These are phyloP conservation scores for Ustilago trichophora DNA, from an alignment of 1,284 basidiomycete genomes.

Conservation along the genomic window DNA sequence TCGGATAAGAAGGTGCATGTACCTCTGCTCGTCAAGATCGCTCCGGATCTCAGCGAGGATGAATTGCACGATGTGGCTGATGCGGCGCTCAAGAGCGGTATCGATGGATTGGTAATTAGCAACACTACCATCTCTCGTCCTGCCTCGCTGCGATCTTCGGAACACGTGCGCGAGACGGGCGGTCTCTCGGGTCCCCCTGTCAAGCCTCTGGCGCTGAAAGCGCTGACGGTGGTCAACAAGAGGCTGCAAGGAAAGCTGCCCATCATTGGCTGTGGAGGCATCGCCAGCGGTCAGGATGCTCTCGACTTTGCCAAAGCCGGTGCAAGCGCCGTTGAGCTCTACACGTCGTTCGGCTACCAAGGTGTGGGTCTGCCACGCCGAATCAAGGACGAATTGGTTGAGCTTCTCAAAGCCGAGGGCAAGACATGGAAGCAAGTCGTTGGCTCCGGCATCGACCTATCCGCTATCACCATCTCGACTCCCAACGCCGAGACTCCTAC, in stretches of 20 bases:
- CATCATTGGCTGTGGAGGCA: constrained; percentile 93
- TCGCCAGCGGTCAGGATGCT: constrained; percentile 84
- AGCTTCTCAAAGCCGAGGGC: constrained; percentile 73
- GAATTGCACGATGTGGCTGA: constrained; percentile 86
- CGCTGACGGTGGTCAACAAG: constrained; percentile 77
- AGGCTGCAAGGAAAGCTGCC: constrained; percentile 71
- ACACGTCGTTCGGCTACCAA: constrained; percentile 90
- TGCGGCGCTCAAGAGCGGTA: constrained; percentile 77
- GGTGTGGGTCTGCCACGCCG: constrained; percentile 84
- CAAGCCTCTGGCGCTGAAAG: constrained; percentile 80
- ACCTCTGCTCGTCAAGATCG: constrained; percentile 85
- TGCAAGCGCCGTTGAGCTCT: constrained; percentile 87
- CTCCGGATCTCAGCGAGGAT: constrained; percentile 83
- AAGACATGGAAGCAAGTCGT: constrained; percentile 74
- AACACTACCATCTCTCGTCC: constrained; percentile 92
- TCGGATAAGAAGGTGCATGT: constrained; percentile 50
- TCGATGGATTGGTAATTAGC: constrained; percentile 96
- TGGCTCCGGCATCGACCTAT: constrained; percentile 49
- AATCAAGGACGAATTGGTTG: constrained; percentile 87
- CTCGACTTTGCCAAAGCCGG: constrained; percentile 89
- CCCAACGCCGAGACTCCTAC: constrained; percentile 33
- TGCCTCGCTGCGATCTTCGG: constrained; percentile 49
- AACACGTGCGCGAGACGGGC: constrained; percentile 73
- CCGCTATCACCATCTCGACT: constrained; percentile 17
- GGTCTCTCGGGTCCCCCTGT: constrained; percentile 91